Evolutionary conservation across 345 rosid genomes (phyloP), one percentile per base, ranked within the genome.

Genomic region (Brassica juncea): DNA sequence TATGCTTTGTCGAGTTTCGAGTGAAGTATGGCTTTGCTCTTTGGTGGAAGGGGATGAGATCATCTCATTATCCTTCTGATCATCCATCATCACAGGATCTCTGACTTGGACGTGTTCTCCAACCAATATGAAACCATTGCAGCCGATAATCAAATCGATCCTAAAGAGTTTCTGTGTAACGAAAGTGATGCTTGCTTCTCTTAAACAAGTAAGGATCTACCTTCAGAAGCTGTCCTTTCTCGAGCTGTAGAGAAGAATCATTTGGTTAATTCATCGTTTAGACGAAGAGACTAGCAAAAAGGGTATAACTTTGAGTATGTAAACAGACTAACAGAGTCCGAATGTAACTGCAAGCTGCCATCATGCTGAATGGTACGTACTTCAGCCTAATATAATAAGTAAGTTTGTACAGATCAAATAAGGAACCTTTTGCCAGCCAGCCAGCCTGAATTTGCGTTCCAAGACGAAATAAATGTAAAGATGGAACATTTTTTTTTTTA

Each of bases 51-150:
- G 66, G 32, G 85, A 16, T 75, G 82, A 79, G 12, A 57, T 61
- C 65, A 66, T 75, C 52, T 72, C 88, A 6, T 82, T 12, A 12
- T 42, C 49, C 49, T 42, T 42, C 4, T 42, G 49, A 42, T 42
- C 84, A 44, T 87, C 87, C 6, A 76, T 74, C 4, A 68, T 49
- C 87, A 83, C 68, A 70, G 69, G 86, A 35, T 92, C 97, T 85
- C 86, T 82, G 49, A 42, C 49, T 42, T 42, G 49, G 49, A 42
- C 47, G 12, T 91, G 97, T 71, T 91, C 97, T 2, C 98, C 99
- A 11, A 91, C 86, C 98, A 98, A 91, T 67, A 94, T 84, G 73
- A 85, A 94, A 35, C 99, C 99, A 59, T 94, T 94, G 75, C 89
- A 88, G 77, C 98, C 97, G 2, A 94, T 78, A 77, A 92, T 91